phyloP scores from a whole-genome alignment of 306 rosid genomes.

The Erythrophleum fordii region DNA sequence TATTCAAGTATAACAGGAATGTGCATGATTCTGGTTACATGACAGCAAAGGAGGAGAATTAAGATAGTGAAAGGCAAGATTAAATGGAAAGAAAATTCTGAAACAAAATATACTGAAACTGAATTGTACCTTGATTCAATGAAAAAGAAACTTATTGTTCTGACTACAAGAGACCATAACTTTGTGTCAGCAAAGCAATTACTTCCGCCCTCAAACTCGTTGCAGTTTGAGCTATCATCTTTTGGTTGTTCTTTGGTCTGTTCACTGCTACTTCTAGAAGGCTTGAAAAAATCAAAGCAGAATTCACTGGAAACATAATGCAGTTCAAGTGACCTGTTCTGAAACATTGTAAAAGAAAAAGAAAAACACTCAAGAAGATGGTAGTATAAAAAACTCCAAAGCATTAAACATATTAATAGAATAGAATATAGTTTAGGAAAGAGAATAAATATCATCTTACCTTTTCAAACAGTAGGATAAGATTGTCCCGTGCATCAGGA shows the following conservation, averaged over 20 bases:
- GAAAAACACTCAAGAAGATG: slow-evolving; percentile 22
- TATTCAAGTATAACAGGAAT: too few relatives aligned
- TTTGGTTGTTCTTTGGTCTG: slow-evolving; percentile 27
- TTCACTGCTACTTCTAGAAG: slow-evolving; percentile 44
- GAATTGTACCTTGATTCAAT: slow-evolving; percentile 62
- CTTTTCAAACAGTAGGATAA: slow-evolving; percentile 64
- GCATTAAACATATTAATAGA: neutral
- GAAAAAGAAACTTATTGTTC: slow-evolving; percentile 64
- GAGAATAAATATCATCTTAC: slow-evolving; percentile 40
- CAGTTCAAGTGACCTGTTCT: slow-evolving; percentile 65
- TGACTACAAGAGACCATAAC: slow-evolving; percentile 61
- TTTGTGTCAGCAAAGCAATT: slow-evolving; percentile 33
- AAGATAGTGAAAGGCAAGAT: too few relatives aligned
- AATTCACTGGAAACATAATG: slow-evolving; percentile 39
- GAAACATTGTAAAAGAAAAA: slow-evolving; percentile 46
- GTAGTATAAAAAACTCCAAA: neutral
- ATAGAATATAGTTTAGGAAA: neutral
- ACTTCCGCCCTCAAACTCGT: slow-evolving; percentile 30
- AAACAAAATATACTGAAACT: neutral
- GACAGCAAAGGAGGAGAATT: too few relatives aligned
- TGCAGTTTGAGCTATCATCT: slow-evolving; percentile 32
- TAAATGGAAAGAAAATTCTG: neutral
- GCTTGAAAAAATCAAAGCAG: slow-evolving; percentile 57
- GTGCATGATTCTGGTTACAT: too few relatives aligned
- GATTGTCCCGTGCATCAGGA: slow-evolving; percentile 74